A percentile compares a stretch with the other conserved stretches of the same genome.
These are phyloP conservation scores for Lolium perenne DNA, from an alignment of 176 grass and related monocot species.

Conservation along the genomic window DNA sequence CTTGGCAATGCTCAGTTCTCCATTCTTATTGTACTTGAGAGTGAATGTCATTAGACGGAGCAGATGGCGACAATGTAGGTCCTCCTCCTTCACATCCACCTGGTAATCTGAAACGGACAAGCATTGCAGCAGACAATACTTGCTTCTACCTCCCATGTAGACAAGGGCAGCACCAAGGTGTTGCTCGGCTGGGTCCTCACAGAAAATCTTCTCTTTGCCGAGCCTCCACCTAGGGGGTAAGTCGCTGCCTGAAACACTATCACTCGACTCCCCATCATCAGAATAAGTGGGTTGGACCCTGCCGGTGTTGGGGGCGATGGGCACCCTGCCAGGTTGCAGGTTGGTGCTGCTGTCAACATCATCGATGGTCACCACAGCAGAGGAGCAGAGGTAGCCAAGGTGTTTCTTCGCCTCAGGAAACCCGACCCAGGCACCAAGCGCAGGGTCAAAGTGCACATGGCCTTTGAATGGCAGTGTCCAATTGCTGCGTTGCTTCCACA, in stretches of 20 bases:
- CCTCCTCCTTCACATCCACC: background rate
- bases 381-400: background rate
- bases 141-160: no score
- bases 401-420: background rate
- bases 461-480: no score
- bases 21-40: slow-evolving; percentile 17
- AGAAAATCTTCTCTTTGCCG: slow-evolving; percentile 14
- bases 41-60: background rate
- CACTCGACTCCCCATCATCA: no score
- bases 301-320: background rate
- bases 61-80: background rate
- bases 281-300: background rate
- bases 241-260: background rate
- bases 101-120: background rate
- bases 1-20: background rate
- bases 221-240: background rate
- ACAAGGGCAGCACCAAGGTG: slow-evolving; percentile 2
- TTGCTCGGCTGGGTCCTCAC: background rate
- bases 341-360: background rate
- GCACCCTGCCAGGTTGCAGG: background rate
- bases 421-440: background rate
- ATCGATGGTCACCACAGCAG: background rate
- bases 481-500: background rate
- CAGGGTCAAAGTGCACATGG: background rate
- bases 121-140: slow-evolving; percentile 31